A percentile compares a stretch with the other conserved stretches of the same genome.
These are phyloP conservation scores for Mycena indigotica DNA, from an alignment of 768 basidiomycete genomes.

Conservation along the genomic window DNA sequence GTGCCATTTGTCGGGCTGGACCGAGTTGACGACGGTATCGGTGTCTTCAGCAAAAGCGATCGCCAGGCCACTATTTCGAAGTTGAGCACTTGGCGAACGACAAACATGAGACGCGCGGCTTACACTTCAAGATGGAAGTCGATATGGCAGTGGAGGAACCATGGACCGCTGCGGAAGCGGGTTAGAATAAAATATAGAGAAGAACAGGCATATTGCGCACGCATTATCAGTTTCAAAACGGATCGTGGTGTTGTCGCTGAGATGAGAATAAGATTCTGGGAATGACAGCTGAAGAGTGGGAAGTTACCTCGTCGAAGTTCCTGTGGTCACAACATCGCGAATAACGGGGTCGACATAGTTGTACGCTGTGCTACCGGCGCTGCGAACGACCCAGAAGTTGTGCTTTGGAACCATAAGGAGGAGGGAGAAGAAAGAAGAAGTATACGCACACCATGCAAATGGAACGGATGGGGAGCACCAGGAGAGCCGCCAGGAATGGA, in stretches of 20 bases:
- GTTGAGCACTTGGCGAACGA: background rate
- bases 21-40: constrained; percentile 8
- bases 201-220: constrained; percentile 40
- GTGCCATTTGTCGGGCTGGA: constrained; percentile 10
- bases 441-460: constrained; percentile 18
- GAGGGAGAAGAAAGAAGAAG: background rate
- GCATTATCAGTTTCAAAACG: constrained; percentile 62
- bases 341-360: constrained; percentile 47
- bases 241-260: constrained; percentile 41
- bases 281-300: background rate
- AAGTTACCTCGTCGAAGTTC: background rate
- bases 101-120: background rate
- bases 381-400: constrained; percentile 33
- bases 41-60: constrained; percentile 16
- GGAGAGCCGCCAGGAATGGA: constrained; percentile 26
- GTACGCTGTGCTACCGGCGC: constrained; percentile 26
- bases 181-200: constrained; percentile 23
- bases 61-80: constrained; percentile 6
- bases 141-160: constrained; percentile 12
- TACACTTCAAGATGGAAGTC: constrained; percentile 36
- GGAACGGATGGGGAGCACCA: constrained; percentile 21
- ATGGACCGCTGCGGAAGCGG: background rate
- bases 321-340: constrained; percentile 43
- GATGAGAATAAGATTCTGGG: constrained; percentile 24
- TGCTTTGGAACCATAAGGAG: constrained; percentile 19